Conservation (phyloP, 169 alveolate genomes). For the Cryptosporidium sp. region DNA sequence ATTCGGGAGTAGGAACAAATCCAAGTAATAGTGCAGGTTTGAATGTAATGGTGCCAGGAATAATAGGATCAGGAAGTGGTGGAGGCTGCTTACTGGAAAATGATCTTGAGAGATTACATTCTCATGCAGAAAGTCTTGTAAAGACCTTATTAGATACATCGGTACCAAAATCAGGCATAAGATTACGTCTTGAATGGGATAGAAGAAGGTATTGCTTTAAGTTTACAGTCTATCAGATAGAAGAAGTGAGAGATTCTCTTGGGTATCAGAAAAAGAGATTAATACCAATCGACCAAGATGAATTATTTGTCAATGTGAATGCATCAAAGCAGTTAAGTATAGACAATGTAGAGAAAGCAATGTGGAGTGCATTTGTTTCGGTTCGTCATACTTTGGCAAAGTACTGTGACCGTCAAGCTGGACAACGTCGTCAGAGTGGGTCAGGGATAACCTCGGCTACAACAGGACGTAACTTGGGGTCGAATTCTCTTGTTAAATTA, state of each 20-base stretch:
- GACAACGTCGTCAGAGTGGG: conserved; percentile 56
- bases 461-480: neutral
- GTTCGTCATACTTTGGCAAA: conserved; percentile 70
- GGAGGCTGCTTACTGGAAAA: conserved; percentile 20
- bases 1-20: neutral
- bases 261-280: conserved; percentile 69
- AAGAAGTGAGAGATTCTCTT: conserved; percentile 62
- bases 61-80: neutral
- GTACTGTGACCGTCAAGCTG: conserved; percentile 75
- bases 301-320: conserved; percentile 71
- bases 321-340: conserved; percentile 67
- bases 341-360: conserved; percentile 63
- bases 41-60: conserved; percentile 2
- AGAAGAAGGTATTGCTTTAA: conserved; percentile 68
- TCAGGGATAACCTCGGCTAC: conserved; percentile 7
- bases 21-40: neutral
- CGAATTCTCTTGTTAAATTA: neutral
- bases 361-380: conserved; percentile 76
- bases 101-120: conserved; percentile 59
- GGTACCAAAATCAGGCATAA: conserved; percentile 63
- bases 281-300: conserved; percentile 71
- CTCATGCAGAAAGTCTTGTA: conserved; percentile 71
- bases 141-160: conserved; percentile 72
- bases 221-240: conserved; percentile 68
- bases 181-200: conserved; percentile 74